Percentiles rank a stretch among this genome's conserved stretches.
Conservation (phyloP, 306 rosid genomes). For the Alnus glutinosa region DNA sequence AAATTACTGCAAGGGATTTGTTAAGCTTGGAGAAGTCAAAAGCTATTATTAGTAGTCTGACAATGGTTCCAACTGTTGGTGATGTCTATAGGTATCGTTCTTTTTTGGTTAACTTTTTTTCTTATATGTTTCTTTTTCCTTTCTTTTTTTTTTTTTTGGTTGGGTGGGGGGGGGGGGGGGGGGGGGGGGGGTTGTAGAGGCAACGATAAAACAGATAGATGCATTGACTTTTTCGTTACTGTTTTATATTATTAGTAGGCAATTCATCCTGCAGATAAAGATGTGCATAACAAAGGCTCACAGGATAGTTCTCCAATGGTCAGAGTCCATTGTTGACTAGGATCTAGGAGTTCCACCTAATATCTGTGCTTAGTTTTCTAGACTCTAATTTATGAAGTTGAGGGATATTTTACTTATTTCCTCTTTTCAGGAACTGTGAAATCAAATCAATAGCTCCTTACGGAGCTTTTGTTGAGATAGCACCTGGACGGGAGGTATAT, state of each 20-base stretch:
- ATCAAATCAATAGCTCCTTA: slow-evolving; percentile 76
- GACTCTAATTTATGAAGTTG: slow-evolving; percentile 4
- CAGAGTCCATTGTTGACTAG: not conserved
- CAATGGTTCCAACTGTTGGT: slow-evolving; percentile 89
- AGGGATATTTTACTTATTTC: slow-evolving; percentile 3
- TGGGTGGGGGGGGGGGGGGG: too few species aligned
- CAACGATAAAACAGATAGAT: slow-evolving; percentile 3
- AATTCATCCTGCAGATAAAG: not conserved
- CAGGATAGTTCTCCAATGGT: not conserved
- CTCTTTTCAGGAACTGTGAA: slow-evolving; percentile 69
- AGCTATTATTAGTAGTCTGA: slow-evolving; percentile 77
- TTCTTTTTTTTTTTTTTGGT: too few species aligned
- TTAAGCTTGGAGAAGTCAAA: slow-evolving; percentile 77
- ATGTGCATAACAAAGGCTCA: not conserved
- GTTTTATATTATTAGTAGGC: not conserved
- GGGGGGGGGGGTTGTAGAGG: not conserved
- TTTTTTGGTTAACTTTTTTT: slow-evolving; percentile 13
- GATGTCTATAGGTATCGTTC: slow-evolving; percentile 76
- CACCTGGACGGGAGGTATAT: slow-evolving; percentile 92
- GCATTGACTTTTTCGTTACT: not conserved
- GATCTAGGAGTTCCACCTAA: not conserved
- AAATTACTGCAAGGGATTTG: slow-evolving; percentile 80
- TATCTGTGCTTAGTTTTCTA: slow-evolving; percentile 6
- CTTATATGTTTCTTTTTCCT: not conserved
- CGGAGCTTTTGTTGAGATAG: slow-evolving; percentile 94